Percentiles rank a stretch among this genome's conserved stretches.
Evolutionary conservation across 805 yeast genomes (phyloP).

Genomic region (Blastobotrys americana): DNA sequence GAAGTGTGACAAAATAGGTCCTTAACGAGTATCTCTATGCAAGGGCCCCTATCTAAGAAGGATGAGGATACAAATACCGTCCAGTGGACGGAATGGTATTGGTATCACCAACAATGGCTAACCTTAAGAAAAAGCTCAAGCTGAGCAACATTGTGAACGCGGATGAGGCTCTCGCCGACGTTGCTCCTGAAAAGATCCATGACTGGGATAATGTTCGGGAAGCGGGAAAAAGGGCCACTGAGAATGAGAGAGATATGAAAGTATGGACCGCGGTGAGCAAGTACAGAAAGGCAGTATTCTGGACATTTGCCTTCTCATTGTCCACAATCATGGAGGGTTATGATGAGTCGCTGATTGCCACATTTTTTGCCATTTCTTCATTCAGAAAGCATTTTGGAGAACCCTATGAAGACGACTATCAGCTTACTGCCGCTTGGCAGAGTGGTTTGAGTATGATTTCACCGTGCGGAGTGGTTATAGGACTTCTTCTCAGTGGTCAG

Average conservation of each 20-base stretch:
- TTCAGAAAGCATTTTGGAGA: constrained; percentile 38
- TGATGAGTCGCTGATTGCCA: constrained; percentile 36
- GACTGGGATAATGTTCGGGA: constrained; percentile 2
- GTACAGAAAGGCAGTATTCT: constrained; percentile 39
- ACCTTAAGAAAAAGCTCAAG: too few species aligned
- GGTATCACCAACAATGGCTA: too few species aligned
- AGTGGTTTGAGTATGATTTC: constrained; percentile 17
- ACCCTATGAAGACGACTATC: constrained; percentile 9
- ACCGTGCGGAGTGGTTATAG: constrained; percentile 38
- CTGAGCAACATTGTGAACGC: too few species aligned
- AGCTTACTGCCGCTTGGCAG: constrained; percentile 20
- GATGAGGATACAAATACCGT: constrained; percentile 19
- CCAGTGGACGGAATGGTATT: not conserved
- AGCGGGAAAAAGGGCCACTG: not conserved
- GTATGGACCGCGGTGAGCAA: not conserved
- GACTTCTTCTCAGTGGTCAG: constrained; percentile 40
- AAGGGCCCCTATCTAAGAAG: too few species aligned
- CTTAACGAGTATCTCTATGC: too few species aligned
- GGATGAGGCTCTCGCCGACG: too few species aligned
- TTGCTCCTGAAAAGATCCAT: constrained; percentile 1
- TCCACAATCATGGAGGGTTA: constrained; percentile 46
- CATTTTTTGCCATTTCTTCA: constrained; percentile 41
- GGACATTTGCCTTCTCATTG: constrained; percentile 40
- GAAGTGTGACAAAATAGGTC: too few species aligned
- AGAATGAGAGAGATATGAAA: constrained; percentile 1